Percentiles rank a stretch among this genome's conserved stretches.
phyloP scores from a whole-genome alignment of 495 filamentous ascomycete species.

The Xylaria telfairii region DNA sequence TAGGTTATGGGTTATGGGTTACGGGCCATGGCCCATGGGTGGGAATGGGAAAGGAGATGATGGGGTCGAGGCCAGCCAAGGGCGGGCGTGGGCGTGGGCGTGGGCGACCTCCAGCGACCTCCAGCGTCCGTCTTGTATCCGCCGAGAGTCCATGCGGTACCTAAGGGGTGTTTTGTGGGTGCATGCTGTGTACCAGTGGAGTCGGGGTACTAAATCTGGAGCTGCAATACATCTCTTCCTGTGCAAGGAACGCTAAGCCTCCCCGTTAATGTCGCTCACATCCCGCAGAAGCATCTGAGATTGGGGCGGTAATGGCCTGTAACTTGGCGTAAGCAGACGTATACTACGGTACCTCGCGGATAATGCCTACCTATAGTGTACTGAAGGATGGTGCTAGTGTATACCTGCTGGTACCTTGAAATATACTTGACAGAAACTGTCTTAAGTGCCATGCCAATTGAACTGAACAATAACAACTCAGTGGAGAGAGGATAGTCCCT shows the following conservation, averaged over 20 bases:
- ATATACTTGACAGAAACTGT: background rate
- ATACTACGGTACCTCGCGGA: background rate
- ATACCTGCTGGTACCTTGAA: background rate
- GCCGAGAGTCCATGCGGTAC: background rate
- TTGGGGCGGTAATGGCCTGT: background rate
- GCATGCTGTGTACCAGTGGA: constrained; percentile 9
- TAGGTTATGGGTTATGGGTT: background rate
- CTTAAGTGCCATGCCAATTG: background rate
- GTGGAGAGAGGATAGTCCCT: background rate
- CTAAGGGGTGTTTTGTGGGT: constrained; percentile 1
- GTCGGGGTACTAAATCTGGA: constrained; percentile 16
- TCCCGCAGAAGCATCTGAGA: background rate
- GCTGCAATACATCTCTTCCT: constrained; percentile 3
- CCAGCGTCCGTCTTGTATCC: constrained; percentile 12
- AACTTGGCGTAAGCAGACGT: background rate
- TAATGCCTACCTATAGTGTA: background rate
- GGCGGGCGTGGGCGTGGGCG: too few relatives aligned
- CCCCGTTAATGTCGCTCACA: background rate
- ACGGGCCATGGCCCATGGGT: background rate
- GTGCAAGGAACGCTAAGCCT: background rate
- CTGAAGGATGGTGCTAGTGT: background rate
- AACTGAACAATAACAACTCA: background rate
- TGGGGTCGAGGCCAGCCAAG: constrained; percentile 24
- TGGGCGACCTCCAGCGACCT: too few relatives aligned
- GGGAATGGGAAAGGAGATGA: constrained; percentile 22